Evolutionary conservation across 177 flowering plant genomes (phyloP), one percentile per base, ranked within the genome.

Genomic region (Vitis hybrid): DNA sequence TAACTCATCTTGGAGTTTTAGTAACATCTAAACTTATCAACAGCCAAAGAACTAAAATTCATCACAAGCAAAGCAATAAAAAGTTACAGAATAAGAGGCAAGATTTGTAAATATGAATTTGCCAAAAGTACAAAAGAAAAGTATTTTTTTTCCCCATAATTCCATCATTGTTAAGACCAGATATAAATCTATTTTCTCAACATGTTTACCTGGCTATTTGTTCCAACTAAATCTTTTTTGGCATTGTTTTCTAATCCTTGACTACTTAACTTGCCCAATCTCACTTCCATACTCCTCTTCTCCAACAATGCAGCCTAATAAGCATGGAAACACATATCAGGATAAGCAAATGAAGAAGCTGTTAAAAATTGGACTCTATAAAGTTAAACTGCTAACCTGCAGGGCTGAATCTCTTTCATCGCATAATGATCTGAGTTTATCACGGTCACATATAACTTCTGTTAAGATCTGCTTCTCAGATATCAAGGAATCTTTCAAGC

Each of bases 401-500:
- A 92, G 84, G 30, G 83, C 84, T 15, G 82, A 74, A 67, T 92
- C 96, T 72, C 87, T 93, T 74, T 89, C 97, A 24, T 87, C 82
- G 68, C 81, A 89, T 35, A 84, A 69, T 11, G 79, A 78, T 73
- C 76, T 79, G 54, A 92, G 84, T 76, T 78, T 85, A 69, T 88
- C 92, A 67, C 85, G 81, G 11, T 90, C 89, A 64, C 9, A 27
- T 5, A 76, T 73, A 68, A 90, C 73, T 63, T 91, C 87, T 18
- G 72, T 79, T 15, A 88, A 64, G 66, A 70, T 85, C 68, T 88
- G 85, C 78, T 81, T 88, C 74, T 88, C 93, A 63, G 64, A 71
- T 70, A 69, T 81, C 83, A 90, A 75, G 7, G 87, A 72, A 70
- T 82, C 85, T 71, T 84, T 91, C 73, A 96, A 54, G 30, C 67